Base-by-base conservation (phyloP, 2,329 filamentous ascomycete genomes). In the Phyllosticta citribraziliensis region DNA sequence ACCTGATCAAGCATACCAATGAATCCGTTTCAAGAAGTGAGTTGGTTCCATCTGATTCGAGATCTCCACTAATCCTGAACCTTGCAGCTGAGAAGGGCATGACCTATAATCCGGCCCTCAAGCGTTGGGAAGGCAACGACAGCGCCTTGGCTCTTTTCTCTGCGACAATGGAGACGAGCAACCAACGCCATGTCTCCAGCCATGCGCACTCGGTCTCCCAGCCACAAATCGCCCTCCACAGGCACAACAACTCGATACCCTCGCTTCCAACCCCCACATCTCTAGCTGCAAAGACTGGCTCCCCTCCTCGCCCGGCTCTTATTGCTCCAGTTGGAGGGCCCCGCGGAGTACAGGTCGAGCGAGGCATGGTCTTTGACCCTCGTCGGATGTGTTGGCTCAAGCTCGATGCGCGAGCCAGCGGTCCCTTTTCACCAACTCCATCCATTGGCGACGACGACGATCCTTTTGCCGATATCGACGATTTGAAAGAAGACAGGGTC, bases 291-390 rank as follows among this genome's bases (percentile, higher is more conserved):
- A 65, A 67, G 33, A 51, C 51, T 5, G 25, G 52, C 51, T 79
- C 75, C 52, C 79, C 78, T 47, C 79, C 67, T 75, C 87, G 64
- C 80, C 79, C 90, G 10, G 91, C 93, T 5, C 82, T 99, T 19
- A 99, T 99, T 68, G 91, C 91, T 55, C 94, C 96, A 66, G 89
- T 97, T 66, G 89, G 88, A 60, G 86, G 67, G 25, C 72, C 87
- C 64, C 89, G 93, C 69, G 92, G 91, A 64, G 88, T 96, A 14
- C 92, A 97, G 74, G 88, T 97, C 40, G 91, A 97, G 62, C 89
- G 91, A n/a, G 91, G 91, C 67, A 99, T 99, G 94, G 88, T 97
- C 10, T 99, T 97, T 72, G 94, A 99, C 70, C 94, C 94, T 3
- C 87, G 91, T 64, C 90, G 90, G 67, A 97, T 99, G 93, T 95